Percentiles rank a stretch among this genome's conserved stretches.
Evolutionary conservation across 768 basidiomycete genomes (phyloP).

Genomic region (Mycena maculata): DNA sequence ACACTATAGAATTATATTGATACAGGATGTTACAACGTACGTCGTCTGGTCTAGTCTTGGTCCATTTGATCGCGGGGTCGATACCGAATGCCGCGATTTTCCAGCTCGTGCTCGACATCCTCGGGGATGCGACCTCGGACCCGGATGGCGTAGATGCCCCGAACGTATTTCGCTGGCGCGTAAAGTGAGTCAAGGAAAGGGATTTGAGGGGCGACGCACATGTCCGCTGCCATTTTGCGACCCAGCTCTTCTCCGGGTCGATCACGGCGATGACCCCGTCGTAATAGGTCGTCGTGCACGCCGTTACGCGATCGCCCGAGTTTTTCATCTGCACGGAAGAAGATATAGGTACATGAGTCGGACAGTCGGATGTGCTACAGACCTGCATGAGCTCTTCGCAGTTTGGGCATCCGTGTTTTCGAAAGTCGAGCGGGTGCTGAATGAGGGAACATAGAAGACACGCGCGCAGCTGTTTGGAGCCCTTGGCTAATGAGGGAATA

Average conservation of each 20-base stretch:
- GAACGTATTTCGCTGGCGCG: conserved; percentile 82
- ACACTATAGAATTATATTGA: conserved; percentile 3
- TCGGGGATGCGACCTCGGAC: conserved; percentile 89
- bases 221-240: conserved; percentile 95
- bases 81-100: conserved; percentile 82
- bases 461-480: conserved; percentile 82
- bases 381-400: conserved; percentile 97
- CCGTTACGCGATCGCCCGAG: conserved; percentile 81
- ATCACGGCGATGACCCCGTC: conserved; percentile 93
- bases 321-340: conserved; percentile 79
- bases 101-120: conserved; percentile 85
- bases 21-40: conserved; percentile 18
- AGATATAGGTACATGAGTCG: neutral
- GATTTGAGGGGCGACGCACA: conserved; percentile 60
- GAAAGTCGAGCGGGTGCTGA: conserved; percentile 85
- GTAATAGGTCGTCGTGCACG: conserved; percentile 92
- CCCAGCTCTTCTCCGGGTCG: conserved; percentile 92
- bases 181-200: conserved; percentile 14
- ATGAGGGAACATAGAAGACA: conserved; percentile 95
- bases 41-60: conserved; percentile 73
- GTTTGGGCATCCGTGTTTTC: conserved; percentile 91
- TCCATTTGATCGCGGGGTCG: conserved; percentile 87
- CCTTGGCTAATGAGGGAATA: conserved; percentile 68
- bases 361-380: conserved; percentile 34
- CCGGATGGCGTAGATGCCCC: conserved; percentile 94